Base-by-base conservation (phyloP, 2,329 filamentous ascomycete species). In the Fusarium siculi region DNA sequence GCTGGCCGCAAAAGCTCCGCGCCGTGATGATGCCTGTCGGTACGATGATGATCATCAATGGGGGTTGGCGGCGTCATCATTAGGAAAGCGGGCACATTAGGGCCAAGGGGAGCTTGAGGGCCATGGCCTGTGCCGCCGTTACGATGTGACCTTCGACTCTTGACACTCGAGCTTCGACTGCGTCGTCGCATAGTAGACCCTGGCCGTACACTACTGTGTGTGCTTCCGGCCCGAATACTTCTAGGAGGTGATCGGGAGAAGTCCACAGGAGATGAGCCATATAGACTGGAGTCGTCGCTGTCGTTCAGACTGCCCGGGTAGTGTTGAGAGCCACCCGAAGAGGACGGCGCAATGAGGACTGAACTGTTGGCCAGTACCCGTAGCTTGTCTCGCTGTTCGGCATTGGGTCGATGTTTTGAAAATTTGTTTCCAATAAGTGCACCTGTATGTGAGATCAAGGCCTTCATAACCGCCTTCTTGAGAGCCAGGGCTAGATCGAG, bases 391-490 rank as follows among this genome's bases (percentile, higher is more conserved):
- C 94, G 91, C 79, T 96, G 93, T 66, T 93, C 91, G 58, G 91
- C 93, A 72, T 86, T 93, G 3, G 96, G 95, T 8, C 95, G 91
- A 79, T 97, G 94, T 79, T 94, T 93, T 57, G 92, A 94, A 82
- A 99, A 93, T 80, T 99, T 99, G 87, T 99, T 99, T 61, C 96
- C 94, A 55, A 99, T 94, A 75, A 99, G 98, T 64, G 96, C 95
- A 40, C 96, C 96, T 1, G 96, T 95, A 79, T 99, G 96, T 4
- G 94, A 96, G 77, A 99, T 97, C 50, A 99, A 87, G 0, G 96
- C 96, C 79, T 95, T 93, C 79, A 97, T 94, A 65, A 98, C 93
- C 52, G 97, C 95, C 80, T 95, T 97, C 85, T 99, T 98, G 60
- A 99, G 87, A 19, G 95, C 93, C 53, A 98, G 87, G 2, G 96